Evolutionary conservation across 306 rosid genomes (phyloP).

Genomic region (Lathyrus aphaca): DNA sequence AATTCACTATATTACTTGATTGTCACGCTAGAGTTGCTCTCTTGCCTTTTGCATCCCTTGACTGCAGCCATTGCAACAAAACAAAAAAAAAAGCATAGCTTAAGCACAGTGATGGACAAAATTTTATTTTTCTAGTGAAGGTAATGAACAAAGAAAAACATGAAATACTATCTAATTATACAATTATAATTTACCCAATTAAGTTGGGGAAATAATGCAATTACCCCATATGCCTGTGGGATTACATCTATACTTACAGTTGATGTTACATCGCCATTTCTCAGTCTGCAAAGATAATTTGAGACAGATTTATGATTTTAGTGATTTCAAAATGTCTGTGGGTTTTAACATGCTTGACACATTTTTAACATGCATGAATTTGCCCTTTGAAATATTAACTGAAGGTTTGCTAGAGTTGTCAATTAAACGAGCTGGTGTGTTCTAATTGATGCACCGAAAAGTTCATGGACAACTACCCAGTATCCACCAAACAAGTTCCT

Average conservation of each 20-base stretch:
- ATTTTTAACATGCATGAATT: background rate
- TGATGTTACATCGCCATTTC: slow-evolving; percentile 1
- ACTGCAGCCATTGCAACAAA: slow-evolving; percentile 54
- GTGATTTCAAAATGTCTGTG: slow-evolving; percentile 14
- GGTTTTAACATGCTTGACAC: slow-evolving; percentile 11
- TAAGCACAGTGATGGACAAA: background rate
- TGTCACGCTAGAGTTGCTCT: slow-evolving; percentile 85
- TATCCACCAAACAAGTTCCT: background rate
- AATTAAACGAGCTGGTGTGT: slow-evolving; percentile 9
- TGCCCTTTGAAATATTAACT: slow-evolving; percentile 18
- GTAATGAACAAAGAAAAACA: slow-evolving; percentile 7
- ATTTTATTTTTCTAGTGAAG: background rate
- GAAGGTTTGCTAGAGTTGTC: slow-evolving; percentile 22
- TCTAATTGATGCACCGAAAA: background rate
- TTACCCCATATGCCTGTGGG: background rate
- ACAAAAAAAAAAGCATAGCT: slow-evolving; percentile 19
- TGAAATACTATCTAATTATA: background rate
- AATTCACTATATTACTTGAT: slow-evolving; percentile 21
- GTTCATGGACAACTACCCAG: slow-evolving; percentile 16
- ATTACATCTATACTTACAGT: slow-evolving; percentile 22
- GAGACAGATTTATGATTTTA: slow-evolving; percentile 13
- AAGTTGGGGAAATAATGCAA: slow-evolving; percentile 29
- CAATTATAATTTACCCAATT: slow-evolving; percentile 17
- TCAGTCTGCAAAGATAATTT: slow-evolving; percentile 14
- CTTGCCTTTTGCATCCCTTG: slow-evolving; percentile 94